phyloP scores from a whole-genome alignment of 257 asterid genomes.

The Catharanthus roseus region DNA sequence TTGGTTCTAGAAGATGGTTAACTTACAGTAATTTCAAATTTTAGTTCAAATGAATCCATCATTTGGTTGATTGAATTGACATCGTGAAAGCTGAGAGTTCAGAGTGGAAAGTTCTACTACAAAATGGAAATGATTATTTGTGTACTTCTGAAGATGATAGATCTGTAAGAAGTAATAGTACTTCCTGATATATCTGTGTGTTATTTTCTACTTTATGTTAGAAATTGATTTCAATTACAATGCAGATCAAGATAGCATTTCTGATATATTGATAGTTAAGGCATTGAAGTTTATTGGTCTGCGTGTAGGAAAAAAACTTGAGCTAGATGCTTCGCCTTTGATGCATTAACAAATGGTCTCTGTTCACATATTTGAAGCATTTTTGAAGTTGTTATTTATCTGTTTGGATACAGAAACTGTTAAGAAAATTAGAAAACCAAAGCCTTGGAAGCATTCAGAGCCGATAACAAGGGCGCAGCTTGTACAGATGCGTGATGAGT shows the following conservation, averaged over 20 bases:
- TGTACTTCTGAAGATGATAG: background rate
- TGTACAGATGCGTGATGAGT: conserved; percentile 69
- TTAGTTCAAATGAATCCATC: background rate
- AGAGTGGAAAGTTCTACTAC: background rate
- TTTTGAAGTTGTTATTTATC: background rate
- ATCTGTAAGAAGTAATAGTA: background rate
- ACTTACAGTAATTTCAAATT: background rate
- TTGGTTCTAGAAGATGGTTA: background rate
- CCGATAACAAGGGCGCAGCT: conserved; percentile 69
- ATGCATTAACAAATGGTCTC: background rate
- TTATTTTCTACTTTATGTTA: no score
- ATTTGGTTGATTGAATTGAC: background rate
- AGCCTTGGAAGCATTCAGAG: conserved; percentile 82
- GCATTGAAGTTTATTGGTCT: background rate
- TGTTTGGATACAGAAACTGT: conserved; percentile 28
- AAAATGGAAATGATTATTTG: background rate
- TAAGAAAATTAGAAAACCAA: conserved; percentile 58
- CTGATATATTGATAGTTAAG: background rate
- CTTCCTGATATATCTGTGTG: background rate
- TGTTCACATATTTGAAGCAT: background rate
- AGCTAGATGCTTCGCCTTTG: background rate
- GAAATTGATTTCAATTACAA: background rate
- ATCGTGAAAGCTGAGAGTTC: background rate
- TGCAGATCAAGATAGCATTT: background rate
- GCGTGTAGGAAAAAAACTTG: background rate